These are phyloP conservation scores for Misopates orontium DNA, from an alignment of 257 asterid species.

Conservation along the genomic window DNA sequence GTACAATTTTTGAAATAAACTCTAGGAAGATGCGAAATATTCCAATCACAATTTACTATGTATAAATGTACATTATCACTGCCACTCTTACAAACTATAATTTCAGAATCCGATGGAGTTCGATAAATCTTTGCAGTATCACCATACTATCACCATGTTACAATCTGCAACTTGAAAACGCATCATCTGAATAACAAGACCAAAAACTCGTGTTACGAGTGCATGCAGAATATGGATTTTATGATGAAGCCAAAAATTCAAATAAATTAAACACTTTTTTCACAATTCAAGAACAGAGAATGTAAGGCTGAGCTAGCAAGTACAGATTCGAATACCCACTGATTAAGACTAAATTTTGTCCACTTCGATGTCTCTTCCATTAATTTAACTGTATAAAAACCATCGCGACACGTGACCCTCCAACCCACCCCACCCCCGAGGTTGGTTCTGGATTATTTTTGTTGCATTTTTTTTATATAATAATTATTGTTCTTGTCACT, in stretches of 20 bases:
- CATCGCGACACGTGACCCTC: constrained; percentile 58
- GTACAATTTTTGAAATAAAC: too few species aligned
- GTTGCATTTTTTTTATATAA: too few species aligned
- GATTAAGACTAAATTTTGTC: constrained; percentile 24
- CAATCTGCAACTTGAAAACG: constrained; percentile 32
- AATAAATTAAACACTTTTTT: constrained; percentile 10
- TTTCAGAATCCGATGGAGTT: constrained; percentile 4
- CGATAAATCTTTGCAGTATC: constrained; percentile 25
- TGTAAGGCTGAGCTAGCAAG: constrained; percentile 24
- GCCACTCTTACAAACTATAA: neutral
- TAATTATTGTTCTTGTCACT: constrained; percentile 49
- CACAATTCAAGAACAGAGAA: constrained; percentile 17
- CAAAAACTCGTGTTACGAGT: constrained; percentile 34
- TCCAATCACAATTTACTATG: constrained; percentile 15
- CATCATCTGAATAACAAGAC: too few species aligned
- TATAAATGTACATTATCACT: constrained; percentile 9
- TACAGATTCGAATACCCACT: constrained; percentile 20
- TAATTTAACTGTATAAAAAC: constrained; percentile 23
- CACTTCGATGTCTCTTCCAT: constrained; percentile 2
- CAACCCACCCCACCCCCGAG: constrained; percentile 14
- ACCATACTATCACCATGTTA: constrained; percentile 15
- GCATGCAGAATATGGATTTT: constrained; percentile 1
- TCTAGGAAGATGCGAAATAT: neutral
- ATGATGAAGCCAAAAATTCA: neutral
- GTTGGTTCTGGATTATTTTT: too few species aligned